Conservation (phyloP, 495 filamentous ascomycete species). For the Hypoxylon intermedium region DNA sequence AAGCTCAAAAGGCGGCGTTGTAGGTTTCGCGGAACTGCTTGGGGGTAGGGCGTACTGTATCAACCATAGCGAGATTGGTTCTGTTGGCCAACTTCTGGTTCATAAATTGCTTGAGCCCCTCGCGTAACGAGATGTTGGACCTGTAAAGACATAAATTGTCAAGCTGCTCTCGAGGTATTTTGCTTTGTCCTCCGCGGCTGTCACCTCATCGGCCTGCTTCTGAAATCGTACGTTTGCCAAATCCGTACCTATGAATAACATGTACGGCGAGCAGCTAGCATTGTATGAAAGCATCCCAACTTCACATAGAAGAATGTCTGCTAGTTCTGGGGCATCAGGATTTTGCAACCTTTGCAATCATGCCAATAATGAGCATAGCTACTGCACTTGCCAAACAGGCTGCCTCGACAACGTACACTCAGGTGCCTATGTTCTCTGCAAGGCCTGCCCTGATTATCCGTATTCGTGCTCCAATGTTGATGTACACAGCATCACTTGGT, state of each 20-base stretch:
- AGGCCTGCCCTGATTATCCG: neutral
- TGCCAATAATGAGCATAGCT: neutral
- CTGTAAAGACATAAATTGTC: neutral
- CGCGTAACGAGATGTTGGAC: neutral
- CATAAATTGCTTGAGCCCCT: neutral
- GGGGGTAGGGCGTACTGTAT: constrained; percentile 4
- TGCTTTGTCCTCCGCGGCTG: neutral
- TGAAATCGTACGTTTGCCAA: neutral
- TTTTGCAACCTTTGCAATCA: neutral
- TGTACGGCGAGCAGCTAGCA: neutral
- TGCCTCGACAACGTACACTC: neutral
- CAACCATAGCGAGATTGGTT: neutral
- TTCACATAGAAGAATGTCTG: neutral
- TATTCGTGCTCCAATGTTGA: neutral
- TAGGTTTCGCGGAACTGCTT: neutral
- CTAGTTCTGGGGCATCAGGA: neutral
- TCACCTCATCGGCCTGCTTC: neutral
- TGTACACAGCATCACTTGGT: neutral
- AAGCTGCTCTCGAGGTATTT: neutral
- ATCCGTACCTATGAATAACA: neutral
- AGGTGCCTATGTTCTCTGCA: neutral
- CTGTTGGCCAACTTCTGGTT: neutral
- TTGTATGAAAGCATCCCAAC: neutral
- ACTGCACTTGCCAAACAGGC: neutral
- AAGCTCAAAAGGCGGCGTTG: neutral